Percentiles rank a stretch among this genome's conserved stretches.
phyloP scores from a whole-genome alignment of 495 filamentous ascomycete species.

The Geopyxis carbonaria region DNA sequence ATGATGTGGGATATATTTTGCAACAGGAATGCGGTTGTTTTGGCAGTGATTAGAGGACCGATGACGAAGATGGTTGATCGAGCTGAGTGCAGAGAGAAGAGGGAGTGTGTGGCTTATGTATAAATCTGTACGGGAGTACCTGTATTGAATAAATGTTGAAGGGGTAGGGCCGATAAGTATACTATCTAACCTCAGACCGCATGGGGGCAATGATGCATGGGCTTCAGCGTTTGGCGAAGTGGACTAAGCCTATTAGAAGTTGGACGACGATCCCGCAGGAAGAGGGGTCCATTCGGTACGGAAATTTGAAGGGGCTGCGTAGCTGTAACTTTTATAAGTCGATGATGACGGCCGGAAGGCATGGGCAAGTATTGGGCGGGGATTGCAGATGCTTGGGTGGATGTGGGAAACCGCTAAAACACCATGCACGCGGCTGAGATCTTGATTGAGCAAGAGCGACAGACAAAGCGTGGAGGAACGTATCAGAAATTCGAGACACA shows the following conservation, averaged over 20 bases:
- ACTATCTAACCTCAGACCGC: slow-evolving; percentile 1
- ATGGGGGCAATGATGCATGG: slow-evolving; percentile 5
- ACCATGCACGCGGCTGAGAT: too few relatives aligned
- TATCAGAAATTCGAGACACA: too few relatives aligned
- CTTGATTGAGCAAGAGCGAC: too few relatives aligned
- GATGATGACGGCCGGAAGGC: slow-evolving; percentile 4
- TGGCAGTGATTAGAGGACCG: too few relatives aligned
- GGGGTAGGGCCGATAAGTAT: slow-evolving; percentile 2
- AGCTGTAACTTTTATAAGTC: slow-evolving; percentile 6
- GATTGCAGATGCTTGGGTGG: too few relatives aligned
- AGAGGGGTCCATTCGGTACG: slow-evolving; percentile 4
- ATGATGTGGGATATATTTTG: too few relatives aligned
- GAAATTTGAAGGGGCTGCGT: slow-evolving; percentile 8
- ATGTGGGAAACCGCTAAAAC: too few relatives aligned
- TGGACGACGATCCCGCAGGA: slow-evolving; percentile 7
- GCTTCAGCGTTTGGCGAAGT: not conserved
- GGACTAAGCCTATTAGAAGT: not conserved
- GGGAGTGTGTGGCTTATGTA: not conserved
- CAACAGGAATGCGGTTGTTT: too few relatives aligned
- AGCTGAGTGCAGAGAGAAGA: not conserved
- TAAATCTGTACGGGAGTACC: not conserved
- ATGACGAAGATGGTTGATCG: not conserved
- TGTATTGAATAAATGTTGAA: not conserved
- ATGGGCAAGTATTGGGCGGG: too few relatives aligned
- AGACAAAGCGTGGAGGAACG: too few relatives aligned